phyloP scores from a whole-genome alignment of 805 yeast species.

The Wickerhamomyces mucosus region DNA sequence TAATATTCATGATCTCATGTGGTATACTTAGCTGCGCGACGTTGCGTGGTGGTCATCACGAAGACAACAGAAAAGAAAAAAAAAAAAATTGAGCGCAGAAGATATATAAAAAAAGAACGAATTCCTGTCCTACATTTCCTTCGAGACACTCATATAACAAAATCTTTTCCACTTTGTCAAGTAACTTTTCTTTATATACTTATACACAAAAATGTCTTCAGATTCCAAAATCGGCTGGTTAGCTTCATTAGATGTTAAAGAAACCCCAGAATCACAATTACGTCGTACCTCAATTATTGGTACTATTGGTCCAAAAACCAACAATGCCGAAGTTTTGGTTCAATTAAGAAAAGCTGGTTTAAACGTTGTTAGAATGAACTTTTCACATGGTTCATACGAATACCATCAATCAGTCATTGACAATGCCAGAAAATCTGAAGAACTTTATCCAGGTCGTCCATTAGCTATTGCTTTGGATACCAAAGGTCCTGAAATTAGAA shows the following conservation, averaged over 20 bases:
- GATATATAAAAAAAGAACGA: neutral
- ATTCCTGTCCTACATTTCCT: too few relatives aligned
- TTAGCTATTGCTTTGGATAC: constrained; percentile 97
- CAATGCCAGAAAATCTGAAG: constrained; percentile 92
- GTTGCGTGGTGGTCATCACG: constrained; percentile 5
- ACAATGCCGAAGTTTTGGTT: constrained; percentile 74
- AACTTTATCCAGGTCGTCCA: constrained; percentile 88
- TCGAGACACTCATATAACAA: too few relatives aligned
- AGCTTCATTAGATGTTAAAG: constrained; percentile 17
- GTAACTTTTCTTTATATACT: neutral
- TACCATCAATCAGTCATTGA: constrained; percentile 96
- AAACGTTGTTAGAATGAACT: constrained; percentile 97
- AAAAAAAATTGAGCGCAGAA: neutral
- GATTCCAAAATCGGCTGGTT: constrained; percentile 22
- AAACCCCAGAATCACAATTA: constrained; percentile 19
- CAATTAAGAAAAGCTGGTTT: constrained; percentile 93
- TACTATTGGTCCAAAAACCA: constrained; percentile 98
- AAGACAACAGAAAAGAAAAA: neutral
- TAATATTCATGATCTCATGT: too few relatives aligned
- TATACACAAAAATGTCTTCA: constrained; percentile 7
- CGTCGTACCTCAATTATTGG: constrained; percentile 96
- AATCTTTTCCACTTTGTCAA: too few relatives aligned
- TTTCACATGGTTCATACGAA: constrained; percentile 96
- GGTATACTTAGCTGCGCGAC: too few relatives aligned
- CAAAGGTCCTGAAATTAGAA: constrained; percentile 99